phyloP scores from a whole-genome alignment of 257 asterid species.

The Primulina huaijiensis region DNA sequence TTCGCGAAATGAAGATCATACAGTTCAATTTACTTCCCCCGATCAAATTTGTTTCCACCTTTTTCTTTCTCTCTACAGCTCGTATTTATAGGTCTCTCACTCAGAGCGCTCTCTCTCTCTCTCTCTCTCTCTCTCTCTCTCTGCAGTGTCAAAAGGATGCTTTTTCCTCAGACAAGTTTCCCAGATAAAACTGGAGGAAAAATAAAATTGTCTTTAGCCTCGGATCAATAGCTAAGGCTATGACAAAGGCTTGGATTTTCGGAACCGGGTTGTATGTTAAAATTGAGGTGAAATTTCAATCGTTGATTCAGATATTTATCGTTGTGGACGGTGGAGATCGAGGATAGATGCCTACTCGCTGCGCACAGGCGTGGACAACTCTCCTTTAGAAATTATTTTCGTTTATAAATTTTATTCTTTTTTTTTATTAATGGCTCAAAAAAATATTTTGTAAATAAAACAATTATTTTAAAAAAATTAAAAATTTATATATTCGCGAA shows the following conservation, averaged over 20 bases:
- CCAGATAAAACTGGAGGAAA: slow-evolving; percentile 31
- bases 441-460: too few relatives aligned
- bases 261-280: slow-evolving; percentile 28
- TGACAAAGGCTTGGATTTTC: slow-evolving; percentile 33
- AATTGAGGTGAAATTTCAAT: neutral
- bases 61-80: slow-evolving; percentile 20
- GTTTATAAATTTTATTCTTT: neutral
- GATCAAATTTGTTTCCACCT: slow-evolving; percentile 29
- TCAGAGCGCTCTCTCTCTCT: slow-evolving; percentile 3
- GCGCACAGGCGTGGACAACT: slow-evolving; percentile 13
- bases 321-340: slow-evolving; percentile 18
- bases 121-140: slow-evolving; percentile 14
- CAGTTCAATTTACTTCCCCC: slow-evolving; percentile 33
- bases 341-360: slow-evolving; percentile 18
- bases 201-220: slow-evolving; percentile 21
- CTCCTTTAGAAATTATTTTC: neutral
- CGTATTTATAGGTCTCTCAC: slow-evolving; percentile 25
- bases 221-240: slow-evolving; percentile 33
- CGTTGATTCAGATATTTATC: slow-evolving; percentile 39
- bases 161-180: slow-evolving; percentile 34
- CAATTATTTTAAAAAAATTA: too few relatives aligned
- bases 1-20: slow-evolving; percentile 51
- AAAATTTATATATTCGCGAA: too few relatives aligned
- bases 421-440: neutral
- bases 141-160: slow-evolving; percentile 26